These are phyloP conservation scores for Kwoniella sp. DNA, from an alignment of 768 basidiomycete genomes.

Conservation along the genomic window DNA sequence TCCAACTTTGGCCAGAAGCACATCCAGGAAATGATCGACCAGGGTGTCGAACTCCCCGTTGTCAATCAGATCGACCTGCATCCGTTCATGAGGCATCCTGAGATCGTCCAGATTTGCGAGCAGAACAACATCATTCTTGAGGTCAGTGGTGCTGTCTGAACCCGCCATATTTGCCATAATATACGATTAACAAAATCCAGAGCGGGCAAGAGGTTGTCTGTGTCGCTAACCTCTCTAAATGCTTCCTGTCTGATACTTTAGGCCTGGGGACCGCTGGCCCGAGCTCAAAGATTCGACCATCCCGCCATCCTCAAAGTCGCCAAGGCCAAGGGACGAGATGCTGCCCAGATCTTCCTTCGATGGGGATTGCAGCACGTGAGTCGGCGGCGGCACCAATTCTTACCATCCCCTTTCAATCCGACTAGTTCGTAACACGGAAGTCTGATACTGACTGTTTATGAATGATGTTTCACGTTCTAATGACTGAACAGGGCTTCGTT, in stretches of 20 bases:
- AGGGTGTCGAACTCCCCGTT: constrained; percentile 62
- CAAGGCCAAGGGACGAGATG: constrained; percentile 63
- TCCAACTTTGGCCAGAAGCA: constrained; percentile 62
- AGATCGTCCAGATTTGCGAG: constrained; percentile 66
- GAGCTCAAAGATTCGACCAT: constrained; percentile 68
- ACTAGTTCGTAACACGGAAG: too few relatives aligned
- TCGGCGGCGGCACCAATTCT: background rate
- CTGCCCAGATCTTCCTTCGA: constrained; percentile 72
- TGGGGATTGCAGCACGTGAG: constrained; percentile 80
- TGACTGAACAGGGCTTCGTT: constrained; percentile 52
- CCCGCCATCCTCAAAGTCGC: constrained; percentile 61
- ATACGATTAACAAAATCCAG: too few relatives aligned
- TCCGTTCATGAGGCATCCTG: constrained; percentile 70
- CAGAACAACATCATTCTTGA: constrained; percentile 66
- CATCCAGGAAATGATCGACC: constrained; percentile 62
- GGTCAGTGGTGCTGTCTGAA: constrained; percentile 56
- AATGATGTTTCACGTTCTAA: too few relatives aligned
- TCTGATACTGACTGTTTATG: too few relatives aligned
- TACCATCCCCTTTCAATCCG: background rate
- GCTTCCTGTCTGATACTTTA: constrained; percentile 52
- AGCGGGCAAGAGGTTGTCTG: too few relatives aligned
- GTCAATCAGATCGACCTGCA: constrained; percentile 68
- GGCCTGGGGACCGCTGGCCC: constrained; percentile 75
- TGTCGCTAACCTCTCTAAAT: background rate
- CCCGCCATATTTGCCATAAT: background rate